Evolutionary conservation across 345 rosid species (phyloP).

Genomic region (Euphorbia pulcherrima): DNA sequence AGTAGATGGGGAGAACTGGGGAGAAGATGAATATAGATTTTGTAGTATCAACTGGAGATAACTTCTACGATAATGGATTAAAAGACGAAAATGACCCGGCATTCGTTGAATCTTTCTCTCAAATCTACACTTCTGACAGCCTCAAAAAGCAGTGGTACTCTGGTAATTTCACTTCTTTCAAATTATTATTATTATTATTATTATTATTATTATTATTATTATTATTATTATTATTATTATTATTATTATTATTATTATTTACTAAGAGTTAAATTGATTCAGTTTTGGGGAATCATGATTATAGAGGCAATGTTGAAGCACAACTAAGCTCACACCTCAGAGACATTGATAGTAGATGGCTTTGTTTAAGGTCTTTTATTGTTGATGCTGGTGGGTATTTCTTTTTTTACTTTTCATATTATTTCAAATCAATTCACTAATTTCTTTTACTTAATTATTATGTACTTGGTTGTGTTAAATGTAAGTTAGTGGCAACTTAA

Average conservation of each 20-base stretch:
- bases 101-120: constrained; percentile 60
- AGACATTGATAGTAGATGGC: constrained; percentile 62
- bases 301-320: constrained; percentile 65
- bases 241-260: too few relatives aligned
- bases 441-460: background rate
- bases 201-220: too few relatives aligned
- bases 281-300: constrained; percentile 79
- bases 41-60: constrained; percentile 83
- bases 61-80: constrained; percentile 77
- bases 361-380: constrained; percentile 59
- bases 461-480: too few relatives aligned
- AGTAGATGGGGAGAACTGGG: constrained; percentile 72
- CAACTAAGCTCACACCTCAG: constrained; percentile 56
- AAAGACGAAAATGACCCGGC: constrained; percentile 42
- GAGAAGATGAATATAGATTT: constrained; percentile 57
- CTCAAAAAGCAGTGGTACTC: constrained; percentile 80
- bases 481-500: too few relatives aligned
- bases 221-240: too few relatives aligned
- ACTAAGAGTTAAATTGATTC: too few relatives aligned
- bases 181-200: too few relatives aligned
- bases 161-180: constrained; percentile 24
- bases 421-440: background rate
- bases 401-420: background rate
- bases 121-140: constrained; percentile 61
- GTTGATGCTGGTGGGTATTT: constrained; percentile 41